Percentiles rank a stretch among this genome's conserved stretches.
phyloP scores from a whole-genome alignment of 306 rosid species.

The Nissolia schottii region DNA sequence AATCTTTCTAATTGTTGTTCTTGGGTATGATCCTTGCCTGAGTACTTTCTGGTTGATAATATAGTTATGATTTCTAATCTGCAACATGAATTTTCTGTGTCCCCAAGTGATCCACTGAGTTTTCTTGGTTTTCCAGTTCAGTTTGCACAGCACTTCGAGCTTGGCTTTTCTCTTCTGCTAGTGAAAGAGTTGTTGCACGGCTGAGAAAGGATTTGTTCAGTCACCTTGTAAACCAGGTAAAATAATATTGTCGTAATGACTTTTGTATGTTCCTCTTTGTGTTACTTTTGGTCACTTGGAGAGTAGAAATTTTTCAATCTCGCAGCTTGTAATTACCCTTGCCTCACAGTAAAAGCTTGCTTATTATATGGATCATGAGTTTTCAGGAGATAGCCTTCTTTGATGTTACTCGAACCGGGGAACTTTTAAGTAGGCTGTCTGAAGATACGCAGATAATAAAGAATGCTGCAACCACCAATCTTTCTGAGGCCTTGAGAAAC shows the following conservation, averaged over 20 bases:
- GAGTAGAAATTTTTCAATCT: background rate
- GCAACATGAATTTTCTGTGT: background rate
- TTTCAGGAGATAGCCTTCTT: constrained; percentile 84
- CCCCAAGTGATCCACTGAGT: constrained; percentile 11
- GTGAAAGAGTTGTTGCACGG: constrained; percentile 79
- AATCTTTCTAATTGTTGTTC: constrained; percentile 48
- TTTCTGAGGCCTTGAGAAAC: constrained; percentile 74
- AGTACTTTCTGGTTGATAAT: background rate
- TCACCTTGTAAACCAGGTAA: constrained; percentile 71
- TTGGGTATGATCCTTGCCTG: constrained; percentile 51
- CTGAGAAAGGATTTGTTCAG: constrained; percentile 63
- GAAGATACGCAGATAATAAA: constrained; percentile 85
- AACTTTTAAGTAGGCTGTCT: constrained; percentile 79
- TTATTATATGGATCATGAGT: constrained; percentile 8
- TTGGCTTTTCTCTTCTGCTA: constrained; percentile 78
- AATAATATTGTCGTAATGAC: background rate
- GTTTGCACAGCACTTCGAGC: constrained; percentile 72
- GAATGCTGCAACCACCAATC: constrained; percentile 88
- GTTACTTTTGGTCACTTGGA: constrained; percentile 1
- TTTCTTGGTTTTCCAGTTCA: constrained; percentile 49
- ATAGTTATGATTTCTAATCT: constrained; percentile 7
- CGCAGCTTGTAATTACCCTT: background rate
- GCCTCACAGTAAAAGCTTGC: constrained; percentile 1
- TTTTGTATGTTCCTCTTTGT: constrained; percentile 5
- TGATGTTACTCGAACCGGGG: constrained; percentile 80